Base-by-base conservation (phyloP, 106 monocot genomes). In the Allium fistulosum region DNA sequence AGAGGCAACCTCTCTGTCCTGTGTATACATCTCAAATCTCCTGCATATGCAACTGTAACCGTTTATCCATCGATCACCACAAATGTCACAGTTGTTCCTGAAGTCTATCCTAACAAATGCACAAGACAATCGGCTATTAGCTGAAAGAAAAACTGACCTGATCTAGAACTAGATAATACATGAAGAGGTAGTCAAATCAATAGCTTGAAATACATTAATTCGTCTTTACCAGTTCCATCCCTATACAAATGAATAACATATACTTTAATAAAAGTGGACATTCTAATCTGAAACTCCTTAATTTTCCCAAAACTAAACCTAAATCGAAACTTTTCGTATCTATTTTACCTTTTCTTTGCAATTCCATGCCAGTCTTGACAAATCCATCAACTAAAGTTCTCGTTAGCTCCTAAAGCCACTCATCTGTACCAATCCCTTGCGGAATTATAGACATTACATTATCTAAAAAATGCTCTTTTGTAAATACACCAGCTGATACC, bases 11-110 rank as follows among this genome's bases (percentile, higher is more conserved):
- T n/a, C n/a, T n/a, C n/a, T n/a, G n/a, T n/a, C n/a, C n/a, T n/a
- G n/a, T n/a, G n/a, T 61, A 99, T 99, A 69, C 97, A 92, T 22
- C 97, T 76, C 6, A 92, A 99, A 72, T 99, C 97, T 11, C 97
- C 97, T 7, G 92, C 97, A 8, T 89, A 99, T 7, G 92, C 92
- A 16, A 87, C 97, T 12, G 92, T 99, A 53, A 99, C 89, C 4
- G 89, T 92, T 74, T 69, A 83, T 51, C 92, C 92, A 58, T 99
- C 97, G 6, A 99, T 74, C 61, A 99, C 87, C n/a, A 92, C 97
- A 13, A 53, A 53, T 13, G 52, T 53, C 52, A 53, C 1, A 73
- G 94, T 95, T 1, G 94, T 91, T 51, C 91, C 91, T 4, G 91
- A 95, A 9, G 75, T 70, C 63, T 90, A 89, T 46, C 89, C 92